Evolutionary conservation across 2,329 filamentous ascomycete species (phyloP), one percentile per base, ranked within the genome.

Genomic region (Alternaria atra): DNA sequence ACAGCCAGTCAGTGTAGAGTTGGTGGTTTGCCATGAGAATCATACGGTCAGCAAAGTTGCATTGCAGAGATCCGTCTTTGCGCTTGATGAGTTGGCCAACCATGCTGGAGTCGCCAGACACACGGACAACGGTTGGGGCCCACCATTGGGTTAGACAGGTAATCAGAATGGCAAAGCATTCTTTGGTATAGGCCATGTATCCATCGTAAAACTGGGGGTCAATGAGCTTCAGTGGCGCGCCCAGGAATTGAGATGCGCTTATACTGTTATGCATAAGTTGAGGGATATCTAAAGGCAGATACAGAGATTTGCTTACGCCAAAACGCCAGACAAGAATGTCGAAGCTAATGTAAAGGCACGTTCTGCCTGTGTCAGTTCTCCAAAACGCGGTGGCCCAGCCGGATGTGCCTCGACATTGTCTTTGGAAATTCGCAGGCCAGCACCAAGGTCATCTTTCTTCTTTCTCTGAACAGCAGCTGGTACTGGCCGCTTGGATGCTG

Each of bases 1-100:
- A 97, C 8, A 96, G 80, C 93, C 92, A 97, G 80, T 97, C 92
- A 8, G 92, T 94, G 75, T 97, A 96, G 53, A 96, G 89, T 86
- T 81, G 92, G 74, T 97, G 93, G 75, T 97, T 97, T 27, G 93
- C 92, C 77, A 96, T 91, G 80, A 97, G 82, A 27, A 97, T 86
- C 73, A 96, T 82, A 50, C 93, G 87, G 73, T 95, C 90, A 0
- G 93, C 92, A 66, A 97, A 97, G 66, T 87, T 84, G 76, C 92
- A 93, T 71, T 93, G 84, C 35, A 96, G 85, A 55, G 88, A 86
- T 13, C 93, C 93, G 73, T 93, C 91, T 3, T 84, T 78, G 6
- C 88, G 90, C 65, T 89, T 84, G 63, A 83, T 84, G 54, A 97
- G 86, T 80, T 97, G 91, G 15, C 88, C 90, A 7, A 88, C 85